These are phyloP conservation scores for Tuber indicum DNA, from an alignment of 495 filamentous ascomycete species.

Conservation along the genomic window DNA sequence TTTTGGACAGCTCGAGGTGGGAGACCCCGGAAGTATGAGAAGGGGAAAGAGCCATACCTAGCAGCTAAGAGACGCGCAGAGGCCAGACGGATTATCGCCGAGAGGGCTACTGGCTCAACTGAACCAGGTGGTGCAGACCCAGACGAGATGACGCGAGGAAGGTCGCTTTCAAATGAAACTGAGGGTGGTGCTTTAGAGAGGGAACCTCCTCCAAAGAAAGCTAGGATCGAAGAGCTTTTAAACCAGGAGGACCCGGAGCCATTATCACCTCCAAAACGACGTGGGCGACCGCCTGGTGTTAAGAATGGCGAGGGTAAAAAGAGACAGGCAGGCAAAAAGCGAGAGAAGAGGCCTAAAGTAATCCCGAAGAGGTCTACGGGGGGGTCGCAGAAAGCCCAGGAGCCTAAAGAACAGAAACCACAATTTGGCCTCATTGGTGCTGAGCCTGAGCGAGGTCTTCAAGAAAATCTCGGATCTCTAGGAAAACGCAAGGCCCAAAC, in stretches of 20 bases:
- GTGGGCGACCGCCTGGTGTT: constrained; percentile 27
- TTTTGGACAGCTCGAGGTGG: constrained; percentile 33
- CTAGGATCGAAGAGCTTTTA: constrained; percentile 22
- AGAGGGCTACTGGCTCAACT: not conserved
- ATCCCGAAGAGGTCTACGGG: not conserved
- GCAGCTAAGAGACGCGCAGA: constrained; percentile 32
- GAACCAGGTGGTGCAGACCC: not conserved
- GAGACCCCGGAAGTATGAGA: constrained; percentile 43
- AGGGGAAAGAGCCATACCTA: constrained; percentile 41
- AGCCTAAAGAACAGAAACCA: not conserved
- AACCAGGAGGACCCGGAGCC: constrained; percentile 14
- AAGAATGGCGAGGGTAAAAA: constrained; percentile 1
- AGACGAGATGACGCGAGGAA: constrained; percentile 1
- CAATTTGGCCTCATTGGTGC: not conserved
- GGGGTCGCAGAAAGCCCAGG: not conserved
- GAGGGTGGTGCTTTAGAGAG: constrained; percentile 1
- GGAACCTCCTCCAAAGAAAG: constrained; percentile 15
- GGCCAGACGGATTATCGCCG: constrained; percentile 18
- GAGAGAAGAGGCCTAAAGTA: not conserved
- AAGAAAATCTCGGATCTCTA: not conserved
- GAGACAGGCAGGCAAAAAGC: not conserved
- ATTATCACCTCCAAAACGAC: constrained; percentile 22
- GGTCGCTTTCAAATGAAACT: constrained; percentile 6
- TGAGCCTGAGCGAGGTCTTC: not conserved
- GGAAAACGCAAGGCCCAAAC: not conserved